Conservation (phyloP, 208 protist genomes). For the Leishmania guyanensis region DNA sequence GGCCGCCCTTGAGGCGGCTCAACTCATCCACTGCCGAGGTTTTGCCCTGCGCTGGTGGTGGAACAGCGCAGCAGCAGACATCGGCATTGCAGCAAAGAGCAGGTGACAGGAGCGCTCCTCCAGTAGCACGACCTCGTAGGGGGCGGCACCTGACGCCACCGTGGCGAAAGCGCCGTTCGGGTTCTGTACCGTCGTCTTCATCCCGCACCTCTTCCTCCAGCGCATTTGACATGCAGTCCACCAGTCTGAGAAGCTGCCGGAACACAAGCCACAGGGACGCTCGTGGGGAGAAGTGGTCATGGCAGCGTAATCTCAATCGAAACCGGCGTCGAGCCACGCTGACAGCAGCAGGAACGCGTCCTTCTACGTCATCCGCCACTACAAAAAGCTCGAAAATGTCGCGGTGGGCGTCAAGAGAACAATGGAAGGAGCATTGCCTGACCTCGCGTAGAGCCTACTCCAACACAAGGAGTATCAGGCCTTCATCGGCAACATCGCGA, state of each 20-base stretch:
- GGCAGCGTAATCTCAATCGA: background rate
- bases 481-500: slow-evolving; percentile 1
- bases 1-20: slow-evolving; percentile 25
- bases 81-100: background rate
- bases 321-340: background rate
- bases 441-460: background rate
- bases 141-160: slow-evolving; percentile 8
- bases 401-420: background rate
- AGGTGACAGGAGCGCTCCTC: background rate
- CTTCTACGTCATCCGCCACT: background rate
- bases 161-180: background rate
- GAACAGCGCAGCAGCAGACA: background rate
- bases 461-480: background rate
- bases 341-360: background rate
- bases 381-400: slow-evolving; percentile 1
- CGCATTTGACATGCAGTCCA: background rate
- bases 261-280: background rate
- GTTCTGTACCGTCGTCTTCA: background rate
- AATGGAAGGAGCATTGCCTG: background rate
- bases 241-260: background rate
- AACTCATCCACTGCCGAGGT: background rate
- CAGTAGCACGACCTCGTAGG: background rate
- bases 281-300: background rate
- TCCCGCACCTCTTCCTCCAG: slow-evolving; percentile 1
- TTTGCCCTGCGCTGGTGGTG: too few relatives aligned